These are phyloP conservation scores for Plantago major DNA, from an alignment of 257 asterid genomes.

Conservation along the genomic window DNA sequence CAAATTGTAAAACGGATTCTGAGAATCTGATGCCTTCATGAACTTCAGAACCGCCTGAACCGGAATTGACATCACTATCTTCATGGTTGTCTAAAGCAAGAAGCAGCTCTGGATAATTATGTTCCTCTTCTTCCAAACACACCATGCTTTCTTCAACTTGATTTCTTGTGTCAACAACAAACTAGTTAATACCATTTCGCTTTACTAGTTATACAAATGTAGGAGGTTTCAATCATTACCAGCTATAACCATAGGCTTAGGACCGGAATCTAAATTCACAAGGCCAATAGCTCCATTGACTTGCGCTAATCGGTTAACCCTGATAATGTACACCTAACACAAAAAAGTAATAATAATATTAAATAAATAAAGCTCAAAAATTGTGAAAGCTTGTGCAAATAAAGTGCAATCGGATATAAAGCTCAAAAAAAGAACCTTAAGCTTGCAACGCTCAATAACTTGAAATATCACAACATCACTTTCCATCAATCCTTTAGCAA, in stretches of 20 bases:
- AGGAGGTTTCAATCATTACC: slow-evolving; percentile 9
- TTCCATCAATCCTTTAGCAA: slow-evolving; percentile 42
- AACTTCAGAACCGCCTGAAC: slow-evolving; percentile 21
- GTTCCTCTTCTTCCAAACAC: too few relatives aligned
- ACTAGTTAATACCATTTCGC: too few relatives aligned
- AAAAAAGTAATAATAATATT: too few relatives aligned
- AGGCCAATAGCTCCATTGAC: too few relatives aligned
- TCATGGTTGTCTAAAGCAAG: neutral
- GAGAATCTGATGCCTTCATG: slow-evolving; percentile 30
- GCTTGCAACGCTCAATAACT: slow-evolving; percentile 37
- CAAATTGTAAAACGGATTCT: slow-evolving; percentile 26
- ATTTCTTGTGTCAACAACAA: too few relatives aligned
- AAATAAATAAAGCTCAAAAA: neutral
- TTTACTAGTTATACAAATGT: too few relatives aligned
- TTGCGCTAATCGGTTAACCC: slow-evolving; percentile 32
- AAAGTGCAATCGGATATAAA: neutral
- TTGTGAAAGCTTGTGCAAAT: neutral
- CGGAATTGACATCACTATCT: slow-evolving; percentile 5
- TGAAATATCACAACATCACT: slow-evolving; percentile 66
- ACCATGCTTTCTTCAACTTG: too few relatives aligned
- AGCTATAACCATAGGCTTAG: slow-evolving; percentile 20
- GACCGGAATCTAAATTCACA: too few relatives aligned
- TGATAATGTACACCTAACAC: slow-evolving; percentile 45
- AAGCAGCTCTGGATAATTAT: too few relatives aligned
- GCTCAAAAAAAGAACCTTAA: slow-evolving; percentile 25